A percentile compares a stretch with the other conserved stretches of the same genome.
These are phyloP conservation scores for Crucihimalaya himalaica DNA, from an alignment of 345 rosid species.

Conservation along the genomic window DNA sequence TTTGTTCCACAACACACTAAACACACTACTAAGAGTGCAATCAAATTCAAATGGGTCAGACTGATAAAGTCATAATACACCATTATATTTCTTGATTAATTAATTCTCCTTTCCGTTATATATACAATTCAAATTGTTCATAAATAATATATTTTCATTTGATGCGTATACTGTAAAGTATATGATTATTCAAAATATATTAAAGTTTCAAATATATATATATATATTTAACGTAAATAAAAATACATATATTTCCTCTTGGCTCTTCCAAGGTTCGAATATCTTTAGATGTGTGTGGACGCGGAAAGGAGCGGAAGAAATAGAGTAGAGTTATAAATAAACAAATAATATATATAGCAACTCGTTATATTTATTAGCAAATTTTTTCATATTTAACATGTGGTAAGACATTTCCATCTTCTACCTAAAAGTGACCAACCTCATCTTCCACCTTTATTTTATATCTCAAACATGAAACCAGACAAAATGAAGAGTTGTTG, in stretches of 20 bases:
- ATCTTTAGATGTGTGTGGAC: conserved; percentile 22
- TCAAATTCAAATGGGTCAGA: background rate
- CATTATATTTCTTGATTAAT: background rate
- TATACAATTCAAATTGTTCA: conserved; percentile 23
- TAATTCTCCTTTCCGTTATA: conserved; percentile 9
- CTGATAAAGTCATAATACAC: conserved; percentile 8
- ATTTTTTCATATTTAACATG: conserved; percentile 34
- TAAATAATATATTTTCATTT: background rate
- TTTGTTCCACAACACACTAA: conserved; percentile 1
- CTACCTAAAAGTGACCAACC: conserved; percentile 37
- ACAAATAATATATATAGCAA: background rate
- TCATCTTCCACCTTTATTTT: background rate
- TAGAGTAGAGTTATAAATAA: background rate
- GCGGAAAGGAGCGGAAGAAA: conserved; percentile 29
- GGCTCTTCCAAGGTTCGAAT: conserved; percentile 34
- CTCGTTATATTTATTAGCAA: conserved; percentile 1
- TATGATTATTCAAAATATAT: conserved; percentile 16
- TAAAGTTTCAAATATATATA: background rate
- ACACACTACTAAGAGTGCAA: conserved; percentile 21
- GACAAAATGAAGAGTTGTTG: conserved; percentile 24
- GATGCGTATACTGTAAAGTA: conserved; percentile 4
- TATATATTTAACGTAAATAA: background rate
- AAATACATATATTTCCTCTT: background rate
- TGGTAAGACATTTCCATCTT: conserved; percentile 39
- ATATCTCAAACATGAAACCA: conserved; percentile 19